phyloP scores from a whole-genome alignment of 495 filamentous ascomycete genomes.

The Zalerion maritima region DNA sequence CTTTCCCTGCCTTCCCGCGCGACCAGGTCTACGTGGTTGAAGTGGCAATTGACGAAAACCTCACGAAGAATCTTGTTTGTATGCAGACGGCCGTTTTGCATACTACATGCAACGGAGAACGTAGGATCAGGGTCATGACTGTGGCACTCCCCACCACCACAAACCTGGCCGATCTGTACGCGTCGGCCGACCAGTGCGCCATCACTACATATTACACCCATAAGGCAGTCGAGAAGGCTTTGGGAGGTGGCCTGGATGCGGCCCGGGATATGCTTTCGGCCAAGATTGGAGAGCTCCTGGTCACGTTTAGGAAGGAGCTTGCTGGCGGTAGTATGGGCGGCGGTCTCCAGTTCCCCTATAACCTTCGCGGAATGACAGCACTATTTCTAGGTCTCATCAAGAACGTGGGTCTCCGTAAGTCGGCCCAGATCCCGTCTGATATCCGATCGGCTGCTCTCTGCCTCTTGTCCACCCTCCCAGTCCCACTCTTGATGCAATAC shows the following conservation, averaged over 20 bases:
- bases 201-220: slow-evolving; percentile 91
- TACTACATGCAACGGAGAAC: slow-evolving; percentile 94
- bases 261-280: slow-evolving; percentile 79
- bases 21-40: slow-evolving; percentile 98
- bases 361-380: slow-evolving; percentile 73
- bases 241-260: slow-evolving; percentile 76
- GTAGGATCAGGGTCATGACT: slow-evolving; percentile 88
- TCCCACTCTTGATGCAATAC: slow-evolving; percentile 89
- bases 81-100: slow-evolving; percentile 95
- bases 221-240: slow-evolving; percentile 85
- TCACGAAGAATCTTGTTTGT: slow-evolving; percentile 87
- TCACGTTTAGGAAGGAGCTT: slow-evolving; percentile 93
- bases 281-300: slow-evolving; percentile 83
- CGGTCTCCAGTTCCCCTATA: slow-evolving; percentile 85
- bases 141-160: slow-evolving; percentile 85
- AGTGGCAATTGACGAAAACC: slow-evolving; percentile 89
- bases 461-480: slow-evolving; percentile 78
- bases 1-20: slow-evolving; percentile 92
- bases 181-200: slow-evolving; percentile 84
- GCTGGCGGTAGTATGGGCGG: slow-evolving; percentile 89
- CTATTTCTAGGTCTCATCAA: slow-evolving; percentile 92
- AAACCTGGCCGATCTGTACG: slow-evolving; percentile 79
- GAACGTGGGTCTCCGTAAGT: slow-evolving; percentile 88
- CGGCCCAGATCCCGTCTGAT: slow-evolving; percentile 90
- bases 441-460: slow-evolving; percentile 88